These are phyloP conservation scores for Oryza meridionalis DNA, from an alignment of 176 grass and related monocot species.

Conservation along the genomic window DNA sequence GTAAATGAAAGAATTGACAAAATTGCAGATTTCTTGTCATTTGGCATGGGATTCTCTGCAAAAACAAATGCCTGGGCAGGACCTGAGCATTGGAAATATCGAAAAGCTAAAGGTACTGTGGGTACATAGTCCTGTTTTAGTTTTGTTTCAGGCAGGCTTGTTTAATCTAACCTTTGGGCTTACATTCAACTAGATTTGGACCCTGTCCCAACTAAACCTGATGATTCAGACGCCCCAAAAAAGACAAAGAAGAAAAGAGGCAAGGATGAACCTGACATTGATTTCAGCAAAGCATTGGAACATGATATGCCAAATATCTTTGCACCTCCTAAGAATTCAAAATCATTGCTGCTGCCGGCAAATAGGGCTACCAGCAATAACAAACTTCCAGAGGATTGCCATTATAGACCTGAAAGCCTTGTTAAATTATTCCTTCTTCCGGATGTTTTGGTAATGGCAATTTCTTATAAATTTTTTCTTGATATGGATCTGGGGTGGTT, in stretches of 20 bases:
- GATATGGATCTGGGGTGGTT: conserved; percentile 21
- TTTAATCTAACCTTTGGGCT: conserved; percentile 20
- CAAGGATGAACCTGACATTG: conserved; percentile 63
- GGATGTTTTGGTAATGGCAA: conserved; percentile 75
- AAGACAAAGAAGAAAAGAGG: conserved; percentile 63
- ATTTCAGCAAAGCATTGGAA: conserved; percentile 80
- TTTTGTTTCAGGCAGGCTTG: conserved; percentile 28
- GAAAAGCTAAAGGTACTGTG: conserved; percentile 74
- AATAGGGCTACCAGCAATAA: conserved; percentile 62
- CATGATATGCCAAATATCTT: conserved; percentile 68
- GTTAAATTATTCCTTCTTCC: conserved; percentile 89
- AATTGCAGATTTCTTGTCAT: conserved; percentile 78
- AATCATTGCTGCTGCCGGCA: conserved; percentile 62
- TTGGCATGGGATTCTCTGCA: conserved; percentile 70
- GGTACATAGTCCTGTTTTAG: not conserved
- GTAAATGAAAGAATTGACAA: conserved; percentile 65
- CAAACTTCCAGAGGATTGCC: conserved; percentile 95
- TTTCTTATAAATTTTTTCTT: conserved; percentile 23
- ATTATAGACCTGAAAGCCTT: conserved; percentile 88
- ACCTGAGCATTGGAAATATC: conserved; percentile 97
- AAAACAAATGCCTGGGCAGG: conserved; percentile 99
- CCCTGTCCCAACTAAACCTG: conserved; percentile 38
- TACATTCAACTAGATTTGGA: conserved; percentile 53
- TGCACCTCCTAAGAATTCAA: conserved; percentile 71
- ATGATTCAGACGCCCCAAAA: conserved; percentile 58